Percentiles rank a stretch among this genome's conserved stretches.
Evolutionary conservation across 2,329 filamentous ascomycete genomes (phyloP).

Genomic region (Talaromyces sp.): DNA sequence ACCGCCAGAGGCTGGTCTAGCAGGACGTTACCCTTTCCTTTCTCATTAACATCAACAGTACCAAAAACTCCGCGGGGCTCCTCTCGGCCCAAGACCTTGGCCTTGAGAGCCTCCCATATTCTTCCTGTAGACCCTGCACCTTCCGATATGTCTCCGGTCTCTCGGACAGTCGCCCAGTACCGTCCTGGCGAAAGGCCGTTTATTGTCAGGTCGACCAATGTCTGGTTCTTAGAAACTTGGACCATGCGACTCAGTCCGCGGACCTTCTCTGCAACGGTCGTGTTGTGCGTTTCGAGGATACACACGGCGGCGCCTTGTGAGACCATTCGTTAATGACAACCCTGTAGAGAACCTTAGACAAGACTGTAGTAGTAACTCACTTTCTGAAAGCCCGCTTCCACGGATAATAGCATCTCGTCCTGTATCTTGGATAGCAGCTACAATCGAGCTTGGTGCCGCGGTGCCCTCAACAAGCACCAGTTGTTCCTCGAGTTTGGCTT

Average conservation of each 20-base stretch:
- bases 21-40: conserved; percentile 74
- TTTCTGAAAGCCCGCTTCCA: conserved; percentile 79
- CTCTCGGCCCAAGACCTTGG: conserved; percentile 30
- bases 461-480: conserved; percentile 81
- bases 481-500: conserved; percentile 77
- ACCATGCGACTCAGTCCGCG: conserved; percentile 90
- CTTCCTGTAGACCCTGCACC: conserved; percentile 79
- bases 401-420: conserved; percentile 92
- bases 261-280: conserved; percentile 60
- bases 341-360: not conserved
- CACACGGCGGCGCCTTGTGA: conserved; percentile 60
- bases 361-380: conserved; percentile 40
- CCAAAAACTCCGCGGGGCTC: conserved; percentile 63
- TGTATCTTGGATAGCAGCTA: conserved; percentile 80
- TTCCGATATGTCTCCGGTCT: conserved; percentile 78
- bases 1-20: conserved; percentile 77
- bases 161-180: conserved; percentile 79
- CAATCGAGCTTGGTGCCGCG: conserved; percentile 82
- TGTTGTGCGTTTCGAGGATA: conserved; percentile 82
- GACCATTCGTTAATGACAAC: not conserved
- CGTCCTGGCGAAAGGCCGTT: conserved; percentile 73
- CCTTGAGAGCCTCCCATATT: conserved; percentile 63
- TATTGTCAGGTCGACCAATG: conserved; percentile 81
- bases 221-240: conserved; percentile 72
- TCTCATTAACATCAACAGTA: conserved; percentile 65